Evolutionary conservation across 352 stramenopile genomes (phyloP).

Genomic region (Pythium pyrilobum): DNA sequence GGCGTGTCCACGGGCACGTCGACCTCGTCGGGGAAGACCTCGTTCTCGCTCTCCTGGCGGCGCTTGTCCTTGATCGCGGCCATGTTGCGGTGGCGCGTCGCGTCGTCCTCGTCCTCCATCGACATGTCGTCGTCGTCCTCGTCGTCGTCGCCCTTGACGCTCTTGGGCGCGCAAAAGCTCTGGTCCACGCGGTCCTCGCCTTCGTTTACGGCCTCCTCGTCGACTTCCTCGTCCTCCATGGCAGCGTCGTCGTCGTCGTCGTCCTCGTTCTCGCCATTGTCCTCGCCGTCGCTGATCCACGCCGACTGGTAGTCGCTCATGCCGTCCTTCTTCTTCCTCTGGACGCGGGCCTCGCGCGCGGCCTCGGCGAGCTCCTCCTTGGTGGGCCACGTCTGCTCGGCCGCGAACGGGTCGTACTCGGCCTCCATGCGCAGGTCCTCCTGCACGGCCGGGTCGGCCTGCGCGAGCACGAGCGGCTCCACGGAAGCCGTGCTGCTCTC

Average conservation of each 20-base stretch:
- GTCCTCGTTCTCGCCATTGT: slow-evolving; percentile 43
- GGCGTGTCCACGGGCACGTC: slow-evolving; percentile 55
- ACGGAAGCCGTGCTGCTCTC: neutral
- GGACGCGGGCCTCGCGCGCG: slow-evolving; percentile 54
- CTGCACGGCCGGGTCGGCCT: slow-evolving; percentile 51
- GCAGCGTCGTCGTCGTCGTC: slow-evolving; percentile 42
- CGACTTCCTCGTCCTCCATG: slow-evolving; percentile 10
- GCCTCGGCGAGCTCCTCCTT: slow-evolving; percentile 94
- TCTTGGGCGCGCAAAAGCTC: slow-evolving; percentile 69
- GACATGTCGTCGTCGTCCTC: slow-evolving; percentile 73
- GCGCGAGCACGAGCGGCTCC: slow-evolving; percentile 52
- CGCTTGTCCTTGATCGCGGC: slow-evolving; percentile 74
- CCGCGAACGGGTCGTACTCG: slow-evolving; percentile 92
- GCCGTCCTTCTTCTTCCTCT: slow-evolving; percentile 52
- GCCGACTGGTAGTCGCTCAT: slow-evolving; percentile 94
- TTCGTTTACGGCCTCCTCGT: slow-evolving; percentile 31
- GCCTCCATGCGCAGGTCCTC: slow-evolving; percentile 86
- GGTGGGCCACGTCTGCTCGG: slow-evolving; percentile 97
- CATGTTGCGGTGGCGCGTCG: slow-evolving; percentile 26
- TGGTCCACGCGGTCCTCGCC: slow-evolving; percentile 63
- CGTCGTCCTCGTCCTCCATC: slow-evolving; percentile 64
- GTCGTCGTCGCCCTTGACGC: slow-evolving; percentile 42
- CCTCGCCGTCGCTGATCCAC: slow-evolving; percentile 87
- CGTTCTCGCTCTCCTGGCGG: slow-evolving; percentile 88
- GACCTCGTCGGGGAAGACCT: slow-evolving; percentile 96